Evolutionary conservation across 2,329 filamentous ascomycete genomes (phyloP).

Genomic region (Endoconidiophora laricicola): DNA sequence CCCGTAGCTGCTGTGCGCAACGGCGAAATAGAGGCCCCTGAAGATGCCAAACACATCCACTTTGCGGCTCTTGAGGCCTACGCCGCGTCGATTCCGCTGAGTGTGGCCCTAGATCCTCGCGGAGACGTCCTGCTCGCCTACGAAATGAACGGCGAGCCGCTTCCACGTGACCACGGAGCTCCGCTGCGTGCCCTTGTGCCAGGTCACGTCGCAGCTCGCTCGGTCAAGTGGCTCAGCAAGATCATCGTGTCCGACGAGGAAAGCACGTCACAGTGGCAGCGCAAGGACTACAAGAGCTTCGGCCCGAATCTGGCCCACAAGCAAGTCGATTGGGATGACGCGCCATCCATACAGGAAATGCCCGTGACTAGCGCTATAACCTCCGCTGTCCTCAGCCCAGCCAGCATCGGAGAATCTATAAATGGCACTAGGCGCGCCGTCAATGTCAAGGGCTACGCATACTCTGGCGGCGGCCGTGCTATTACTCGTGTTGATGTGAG

Average conservation of each 20-base stretch:
- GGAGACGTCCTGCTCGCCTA: constrained; percentile 51
- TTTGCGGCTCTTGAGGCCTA: constrained; percentile 45
- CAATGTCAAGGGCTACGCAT: constrained; percentile 45
- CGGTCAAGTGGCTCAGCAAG: constrained; percentile 52
- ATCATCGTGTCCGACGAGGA: constrained; percentile 51
- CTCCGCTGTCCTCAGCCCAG: constrained; percentile 17
- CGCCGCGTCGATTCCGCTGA: constrained; percentile 42
- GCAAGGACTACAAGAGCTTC: constrained; percentile 52
- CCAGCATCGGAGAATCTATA: constrained; percentile 7
- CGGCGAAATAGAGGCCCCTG: constrained; percentile 3
- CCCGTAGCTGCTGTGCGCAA: constrained; percentile 18
- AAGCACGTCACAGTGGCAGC: constrained; percentile 47
- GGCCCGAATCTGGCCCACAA: constrained; percentile 38
- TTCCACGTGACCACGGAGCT: constrained; percentile 50
- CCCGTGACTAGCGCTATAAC: constrained; percentile 53
- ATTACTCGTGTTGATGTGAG: constrained; percentile 53
- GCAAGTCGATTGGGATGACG: constrained; percentile 43
- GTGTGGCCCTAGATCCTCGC: constrained; percentile 38
- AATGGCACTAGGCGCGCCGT: constrained; percentile 16
- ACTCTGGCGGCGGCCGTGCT: constrained; percentile 47
- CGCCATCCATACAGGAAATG: constrained; percentile 50
- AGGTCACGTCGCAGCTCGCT: constrained; percentile 48
- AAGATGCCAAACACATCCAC: constrained; percentile 33
- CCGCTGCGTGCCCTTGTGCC: constrained; percentile 46
- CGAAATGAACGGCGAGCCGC: constrained; percentile 46